A percentile compares a stretch with the other conserved stretches of the same genome.
These are phyloP conservation scores for Albugo candida DNA, from an alignment of 352 stramenopile species.

Conservation along the genomic window DNA sequence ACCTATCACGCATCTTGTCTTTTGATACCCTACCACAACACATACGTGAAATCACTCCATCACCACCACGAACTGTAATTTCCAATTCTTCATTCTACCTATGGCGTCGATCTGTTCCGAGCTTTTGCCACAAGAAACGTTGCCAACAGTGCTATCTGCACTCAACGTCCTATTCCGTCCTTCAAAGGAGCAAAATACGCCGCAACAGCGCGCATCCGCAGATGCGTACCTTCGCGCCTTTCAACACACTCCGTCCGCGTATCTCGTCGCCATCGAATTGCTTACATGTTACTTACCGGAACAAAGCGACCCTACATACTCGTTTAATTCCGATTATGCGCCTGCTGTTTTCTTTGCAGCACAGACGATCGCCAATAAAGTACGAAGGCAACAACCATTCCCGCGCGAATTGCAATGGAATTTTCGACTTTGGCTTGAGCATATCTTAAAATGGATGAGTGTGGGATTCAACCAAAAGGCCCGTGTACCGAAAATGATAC, in stretches of 20 bases:
- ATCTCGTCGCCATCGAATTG: constrained; percentile 34
- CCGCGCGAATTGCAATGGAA: constrained; percentile 2
- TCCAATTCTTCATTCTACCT: too few species aligned
- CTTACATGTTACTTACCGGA: constrained; percentile 34
- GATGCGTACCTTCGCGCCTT: constrained; percentile 64
- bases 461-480: not conserved
- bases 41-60: too few species aligned
- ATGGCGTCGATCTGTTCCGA: too few species aligned
- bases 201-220: constrained; percentile 31
- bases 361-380: constrained; percentile 68
- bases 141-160: constrained; percentile 15
- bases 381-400: constrained; percentile 34
- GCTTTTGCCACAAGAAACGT: too few species aligned
- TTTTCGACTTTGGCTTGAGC: not conserved
- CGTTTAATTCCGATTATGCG: constrained; percentile 4
- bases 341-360: constrained; percentile 43
- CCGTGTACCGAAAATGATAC: constrained; percentile 31
- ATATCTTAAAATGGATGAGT: constrained; percentile 1
- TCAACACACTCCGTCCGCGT: constrained; percentile 60
- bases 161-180: constrained; percentile 34
- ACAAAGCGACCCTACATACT: constrained; percentile 1
- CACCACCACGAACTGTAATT: too few species aligned
- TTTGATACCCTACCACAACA: too few species aligned
- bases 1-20: too few species aligned
- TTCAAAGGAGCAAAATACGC: constrained; percentile 19